Evolutionary conservation across 2,329 filamentous ascomycete species (phyloP), one percentile per base, ranked within the genome.

Genomic region (Botrytis tulipae): DNA sequence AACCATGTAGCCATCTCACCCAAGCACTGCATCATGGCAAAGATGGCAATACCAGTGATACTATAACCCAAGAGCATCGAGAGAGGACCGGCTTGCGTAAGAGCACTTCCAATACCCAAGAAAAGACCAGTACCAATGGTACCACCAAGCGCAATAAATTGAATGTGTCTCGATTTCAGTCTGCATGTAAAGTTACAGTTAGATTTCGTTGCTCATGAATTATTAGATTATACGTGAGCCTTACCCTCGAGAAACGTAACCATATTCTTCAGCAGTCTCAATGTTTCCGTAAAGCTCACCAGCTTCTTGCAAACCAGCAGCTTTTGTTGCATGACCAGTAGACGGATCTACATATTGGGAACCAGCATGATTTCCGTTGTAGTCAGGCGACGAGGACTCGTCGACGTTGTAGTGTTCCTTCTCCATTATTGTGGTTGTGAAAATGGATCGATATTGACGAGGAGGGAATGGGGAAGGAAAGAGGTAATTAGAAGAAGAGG

Each of bases 131-230:
- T 88, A 59, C 85, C 82, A 74, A 89, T 89, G 7, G 87, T 87
- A 73, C 87, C 87, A 72, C 87, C 87, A 22, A 90, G 83, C 22
- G 87, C 88, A 77, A 90, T 90, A 78, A 89, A 87, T 75, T 88
- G 83, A 69, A 89, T 87, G 79, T 89, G 87, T 76, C 87, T 84
- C 54, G 85, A 86, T 72, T 80, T 79, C 46, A 79, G 72, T 62
- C 80, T 80, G 59, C 7, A 66, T 54, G 59, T 18, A 40, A 44
- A 60, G 20, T 59, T 9, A 61, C 51, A 25, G 54, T 48, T 42
- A 70, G 35, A 10, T 70, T 51, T 35, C 25, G 40, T 37, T 60
- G 18, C 4, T 25, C 22, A n/a, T 6, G 32, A 48, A 32, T 4
- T 42, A 25, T 46, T 69, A 22, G 14, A 9, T 18, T 22, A 18